phyloP scores from a whole-genome alignment of 2,329 filamentous ascomycete species.

The Magnaporthales sp. region DNA sequence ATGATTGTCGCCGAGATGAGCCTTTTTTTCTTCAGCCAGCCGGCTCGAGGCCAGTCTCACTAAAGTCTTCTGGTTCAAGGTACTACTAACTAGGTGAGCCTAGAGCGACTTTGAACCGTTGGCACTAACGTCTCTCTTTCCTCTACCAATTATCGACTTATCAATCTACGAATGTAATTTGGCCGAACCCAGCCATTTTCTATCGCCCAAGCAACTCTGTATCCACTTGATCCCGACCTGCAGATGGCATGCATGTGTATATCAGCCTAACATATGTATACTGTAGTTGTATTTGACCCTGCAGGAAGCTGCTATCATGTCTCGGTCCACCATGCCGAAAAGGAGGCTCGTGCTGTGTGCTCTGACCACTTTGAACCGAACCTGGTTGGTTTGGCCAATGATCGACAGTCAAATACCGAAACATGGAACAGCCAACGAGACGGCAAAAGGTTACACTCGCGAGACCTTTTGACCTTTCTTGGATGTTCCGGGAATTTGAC shows the following conservation, averaged over 20 bases:
- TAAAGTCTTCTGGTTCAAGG: neutral
- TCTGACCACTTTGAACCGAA: neutral
- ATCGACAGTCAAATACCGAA: neutral
- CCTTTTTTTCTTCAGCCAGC: neutral
- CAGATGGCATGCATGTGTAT: neutral
- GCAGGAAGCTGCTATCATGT: neutral
- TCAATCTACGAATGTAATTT: neutral
- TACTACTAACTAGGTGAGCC: neutral
- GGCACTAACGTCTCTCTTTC: neutral
- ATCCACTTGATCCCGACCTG: neutral
- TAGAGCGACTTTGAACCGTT: neutral
- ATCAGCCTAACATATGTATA: neutral
- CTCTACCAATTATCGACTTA: neutral
- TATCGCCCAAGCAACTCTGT: neutral
- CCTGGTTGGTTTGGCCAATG: neutral
- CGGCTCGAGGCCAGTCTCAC: neutral
- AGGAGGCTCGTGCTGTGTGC: neutral
- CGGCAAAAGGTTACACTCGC: neutral
- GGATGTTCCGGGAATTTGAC: neutral
- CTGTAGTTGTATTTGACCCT: neutral
- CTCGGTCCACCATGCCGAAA: neutral
- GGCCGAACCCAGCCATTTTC: neutral
- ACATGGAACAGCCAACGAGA: neutral
- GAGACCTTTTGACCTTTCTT: neutral
- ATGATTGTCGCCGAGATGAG: neutral